These are phyloP conservation scores for Penicillium sp. DNA, from an alignment of 2,329 filamentous ascomycete genomes.

Conservation along the genomic window DNA sequence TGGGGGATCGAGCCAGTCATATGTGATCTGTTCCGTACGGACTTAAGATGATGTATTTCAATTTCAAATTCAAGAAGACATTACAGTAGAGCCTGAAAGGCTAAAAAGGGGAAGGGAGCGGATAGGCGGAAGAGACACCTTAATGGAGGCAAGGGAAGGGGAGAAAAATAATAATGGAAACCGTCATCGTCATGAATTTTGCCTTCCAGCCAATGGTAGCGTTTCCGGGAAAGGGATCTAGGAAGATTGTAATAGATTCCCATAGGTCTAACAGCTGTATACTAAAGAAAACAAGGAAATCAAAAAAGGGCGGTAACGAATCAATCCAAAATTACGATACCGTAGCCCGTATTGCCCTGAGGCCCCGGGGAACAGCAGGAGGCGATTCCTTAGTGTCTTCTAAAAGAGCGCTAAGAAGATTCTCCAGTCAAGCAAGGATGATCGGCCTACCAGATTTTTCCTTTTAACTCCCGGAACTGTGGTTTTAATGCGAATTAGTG, in stretches of 20 bases:
- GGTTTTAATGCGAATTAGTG: slow-evolving; percentile 36
- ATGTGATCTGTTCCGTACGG: background rate
- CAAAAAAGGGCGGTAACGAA: background rate
- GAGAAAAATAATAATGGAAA: slow-evolving; percentile 12
- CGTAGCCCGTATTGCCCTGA: slow-evolving; percentile 4
- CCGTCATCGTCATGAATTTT: slow-evolving; percentile 15
- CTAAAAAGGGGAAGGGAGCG: slow-evolving; percentile 8
- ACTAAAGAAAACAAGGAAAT: background rate
- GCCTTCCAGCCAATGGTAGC: slow-evolving; percentile 6
- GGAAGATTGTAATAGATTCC: slow-evolving; percentile 12
- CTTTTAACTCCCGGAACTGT: slow-evolving; percentile 30
- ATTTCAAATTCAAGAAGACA: slow-evolving; percentile 4
- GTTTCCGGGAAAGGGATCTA: slow-evolving; percentile 9
- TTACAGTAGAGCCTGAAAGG: background rate
- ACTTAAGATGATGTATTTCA: background rate
- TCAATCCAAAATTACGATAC: background rate
- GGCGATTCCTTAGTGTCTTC: slow-evolving; percentile 4
- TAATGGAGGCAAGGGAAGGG: slow-evolving; percentile 15
- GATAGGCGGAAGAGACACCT: slow-evolving; percentile 18
- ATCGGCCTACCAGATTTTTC: slow-evolving; percentile 25
- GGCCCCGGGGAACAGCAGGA: slow-evolving; percentile 37
- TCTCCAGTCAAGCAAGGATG: slow-evolving; percentile 31
- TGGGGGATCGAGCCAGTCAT: background rate
- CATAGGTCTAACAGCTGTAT: slow-evolving; percentile 6
- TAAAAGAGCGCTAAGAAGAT: slow-evolving; percentile 27